Evolutionary conservation across 495 filamentous ascomycete genomes (phyloP).

Genomic region (Evernia prunastri): DNA sequence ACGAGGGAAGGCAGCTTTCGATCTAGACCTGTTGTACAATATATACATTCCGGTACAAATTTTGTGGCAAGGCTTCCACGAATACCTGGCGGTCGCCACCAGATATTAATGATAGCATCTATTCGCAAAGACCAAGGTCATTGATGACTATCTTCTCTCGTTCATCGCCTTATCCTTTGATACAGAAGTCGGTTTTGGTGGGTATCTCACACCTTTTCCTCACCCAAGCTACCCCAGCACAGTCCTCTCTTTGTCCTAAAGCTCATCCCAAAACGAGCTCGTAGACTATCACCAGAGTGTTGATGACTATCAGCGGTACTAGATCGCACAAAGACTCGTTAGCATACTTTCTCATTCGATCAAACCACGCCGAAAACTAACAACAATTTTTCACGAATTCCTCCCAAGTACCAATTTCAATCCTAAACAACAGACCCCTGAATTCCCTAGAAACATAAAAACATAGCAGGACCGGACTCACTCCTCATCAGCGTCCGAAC

Average conservation of each 20-base stretch:
- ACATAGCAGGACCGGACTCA: slow-evolving; percentile 43
- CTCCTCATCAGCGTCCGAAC: slow-evolving; percentile 92
- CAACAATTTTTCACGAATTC: background rate
- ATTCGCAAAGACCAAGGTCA: background rate
- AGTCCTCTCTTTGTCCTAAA: background rate
- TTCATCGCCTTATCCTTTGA: background rate
- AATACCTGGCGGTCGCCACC: background rate
- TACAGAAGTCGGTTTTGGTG: background rate
- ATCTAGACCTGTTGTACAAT: slow-evolving; percentile 9
- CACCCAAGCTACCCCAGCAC: background rate
- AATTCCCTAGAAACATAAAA: background rate
- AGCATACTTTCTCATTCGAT: background rate
- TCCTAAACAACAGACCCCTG: background rate
- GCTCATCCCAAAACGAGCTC: slow-evolving; percentile 78
- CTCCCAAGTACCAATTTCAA: background rate
- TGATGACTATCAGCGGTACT: slow-evolving; percentile 94
- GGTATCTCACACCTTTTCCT: slow-evolving; percentile 11
- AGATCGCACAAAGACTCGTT: background rate
- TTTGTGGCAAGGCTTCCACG: background rate
- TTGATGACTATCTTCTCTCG: background rate
- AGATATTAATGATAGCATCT: background rate
- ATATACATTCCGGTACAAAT: background rate
- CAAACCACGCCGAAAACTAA: background rate
- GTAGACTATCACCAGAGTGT: slow-evolving; percentile 83
- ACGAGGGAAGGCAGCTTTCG: background rate